Conservation (phyloP, 768 basidiomycete species). For the Tylopilus sp. region DNA sequence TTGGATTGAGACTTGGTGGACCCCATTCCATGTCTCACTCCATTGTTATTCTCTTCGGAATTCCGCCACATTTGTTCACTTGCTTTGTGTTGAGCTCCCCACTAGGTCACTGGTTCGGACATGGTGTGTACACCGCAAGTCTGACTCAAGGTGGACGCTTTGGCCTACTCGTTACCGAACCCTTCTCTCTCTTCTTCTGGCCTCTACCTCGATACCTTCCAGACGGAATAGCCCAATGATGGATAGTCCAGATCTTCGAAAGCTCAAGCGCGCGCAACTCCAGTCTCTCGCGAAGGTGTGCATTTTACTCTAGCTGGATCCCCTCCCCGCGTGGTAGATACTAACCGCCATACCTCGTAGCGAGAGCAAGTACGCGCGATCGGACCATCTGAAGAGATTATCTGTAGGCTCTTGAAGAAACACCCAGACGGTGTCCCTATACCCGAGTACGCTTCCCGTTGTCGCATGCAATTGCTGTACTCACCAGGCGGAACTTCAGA, state of each 20-base stretch:
- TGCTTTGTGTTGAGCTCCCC: background rate
- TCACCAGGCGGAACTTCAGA: constrained; percentile 2
- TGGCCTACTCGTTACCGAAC: background rate
- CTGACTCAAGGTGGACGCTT: background rate
- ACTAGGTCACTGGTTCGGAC: background rate
- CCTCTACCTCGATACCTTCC: background rate
- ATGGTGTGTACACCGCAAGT: background rate
- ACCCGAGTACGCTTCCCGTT: constrained; percentile 1
- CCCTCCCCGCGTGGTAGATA: background rate
- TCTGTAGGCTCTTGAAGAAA: constrained; percentile 23
- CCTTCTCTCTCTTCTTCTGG: background rate
- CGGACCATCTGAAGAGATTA: constrained; percentile 28
- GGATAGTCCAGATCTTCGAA: constrained; percentile 18
- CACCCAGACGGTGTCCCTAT: constrained; percentile 27
- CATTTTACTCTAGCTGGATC: background rate
- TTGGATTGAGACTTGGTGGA: background rate
- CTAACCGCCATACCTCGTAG: constrained; percentile 10
- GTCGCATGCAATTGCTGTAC: background rate
- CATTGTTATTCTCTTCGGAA: no score
- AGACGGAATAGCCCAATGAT: constrained; percentile 5
- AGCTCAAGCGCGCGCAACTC: constrained; percentile 19
- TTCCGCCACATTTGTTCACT: no score
- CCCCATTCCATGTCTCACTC: background rate
- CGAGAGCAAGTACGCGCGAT: constrained; percentile 24
- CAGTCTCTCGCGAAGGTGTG: constrained; percentile 27